These are phyloP conservation scores for Ceratorhiza oryzae-sativae DNA, from an alignment of 1,284 basidiomycete genomes.

Conservation along the genomic window DNA sequence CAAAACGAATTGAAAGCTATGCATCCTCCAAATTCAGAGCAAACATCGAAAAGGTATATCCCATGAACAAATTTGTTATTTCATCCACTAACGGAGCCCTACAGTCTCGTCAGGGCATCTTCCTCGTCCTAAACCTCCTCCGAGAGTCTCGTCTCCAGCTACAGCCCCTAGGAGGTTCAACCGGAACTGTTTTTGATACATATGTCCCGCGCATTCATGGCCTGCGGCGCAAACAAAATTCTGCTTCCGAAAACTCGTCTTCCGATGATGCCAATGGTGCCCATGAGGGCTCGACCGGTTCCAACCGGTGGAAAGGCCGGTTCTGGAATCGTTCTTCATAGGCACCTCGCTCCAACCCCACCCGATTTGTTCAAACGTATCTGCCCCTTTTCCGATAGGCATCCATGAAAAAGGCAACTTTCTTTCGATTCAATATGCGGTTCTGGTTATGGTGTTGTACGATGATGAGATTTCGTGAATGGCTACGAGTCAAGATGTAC, in stretches of 20 bases:
- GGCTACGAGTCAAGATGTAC: conserved; percentile 13
- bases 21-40: conserved; percentile 77
- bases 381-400: background rate
- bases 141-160: conserved; percentile 75
- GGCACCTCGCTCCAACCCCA: background rate
- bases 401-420: background rate
- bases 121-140: conserved; percentile 72
- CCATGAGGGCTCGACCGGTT: background rate
- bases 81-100: conserved; percentile 18
- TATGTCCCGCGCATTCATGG: conserved; percentile 25
- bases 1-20: conserved; percentile 78
- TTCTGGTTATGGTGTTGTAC: conserved; percentile 2
- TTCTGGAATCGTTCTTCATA: conserved; percentile 27
- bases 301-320: conserved; percentile 27
- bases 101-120: conserved; percentile 82
- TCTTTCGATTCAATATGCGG: conserved; percentile 12
- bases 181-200: conserved; percentile 31
- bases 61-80: conserved; percentile 39
- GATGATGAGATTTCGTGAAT: conserved; percentile 4
- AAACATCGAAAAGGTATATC: conserved; percentile 72
- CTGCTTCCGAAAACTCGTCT: background rate
- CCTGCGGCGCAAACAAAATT: background rate
- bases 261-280: background rate
- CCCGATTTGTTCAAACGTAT: background rate
- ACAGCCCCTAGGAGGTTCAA: conserved; percentile 53